phyloP scores from a whole-genome alignment of 1,284 basidiomycete genomes.

The Austropuccinia psidii region DNA sequence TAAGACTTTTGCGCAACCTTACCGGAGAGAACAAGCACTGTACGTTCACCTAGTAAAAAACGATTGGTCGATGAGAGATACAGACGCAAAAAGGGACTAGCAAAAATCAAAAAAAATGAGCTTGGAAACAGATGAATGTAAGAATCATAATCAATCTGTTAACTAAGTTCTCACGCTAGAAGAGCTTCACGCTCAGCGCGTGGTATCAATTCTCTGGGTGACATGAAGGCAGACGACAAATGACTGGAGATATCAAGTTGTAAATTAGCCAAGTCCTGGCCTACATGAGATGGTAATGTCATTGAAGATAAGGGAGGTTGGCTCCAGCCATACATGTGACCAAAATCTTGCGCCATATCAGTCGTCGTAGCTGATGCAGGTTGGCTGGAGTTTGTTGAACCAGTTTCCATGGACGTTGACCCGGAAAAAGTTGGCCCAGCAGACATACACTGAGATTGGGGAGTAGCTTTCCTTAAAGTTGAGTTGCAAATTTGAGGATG shows the following conservation, averaged over 20 bases:
- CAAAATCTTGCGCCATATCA: neutral
- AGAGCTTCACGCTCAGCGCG: slow-evolving; percentile 28
- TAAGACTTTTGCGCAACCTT: slow-evolving; percentile 96
- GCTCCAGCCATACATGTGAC: slow-evolving; percentile 1
- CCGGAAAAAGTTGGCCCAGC: slow-evolving; percentile 7
- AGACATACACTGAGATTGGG: slow-evolving; percentile 1
- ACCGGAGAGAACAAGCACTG: slow-evolving; percentile 89
- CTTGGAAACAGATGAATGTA: neutral
- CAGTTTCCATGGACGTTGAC: slow-evolving; percentile 14
- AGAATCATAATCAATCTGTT: neutral
- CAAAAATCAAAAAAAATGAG: neutral
- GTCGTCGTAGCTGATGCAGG: neutral
- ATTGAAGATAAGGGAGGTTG: neutral
- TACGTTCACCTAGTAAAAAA: slow-evolving; percentile 81
- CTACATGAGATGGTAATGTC: slow-evolving; percentile 9
- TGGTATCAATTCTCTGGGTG: neutral
- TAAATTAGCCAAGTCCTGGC: slow-evolving; percentile 15
- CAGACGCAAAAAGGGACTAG: slow-evolving; percentile 39
- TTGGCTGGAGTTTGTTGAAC: neutral
- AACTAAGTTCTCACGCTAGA: slow-evolving; percentile 1
- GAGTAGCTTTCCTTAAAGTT: neutral
- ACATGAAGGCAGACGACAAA: neutral
- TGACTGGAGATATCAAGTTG: slow-evolving; percentile 18
- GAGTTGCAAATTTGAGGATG: neutral
- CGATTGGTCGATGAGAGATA: slow-evolving; percentile 78